These are phyloP conservation scores for Achlya hypogyna DNA, from an alignment of 352 stramenopile genomes.

Conservation along the genomic window DNA sequence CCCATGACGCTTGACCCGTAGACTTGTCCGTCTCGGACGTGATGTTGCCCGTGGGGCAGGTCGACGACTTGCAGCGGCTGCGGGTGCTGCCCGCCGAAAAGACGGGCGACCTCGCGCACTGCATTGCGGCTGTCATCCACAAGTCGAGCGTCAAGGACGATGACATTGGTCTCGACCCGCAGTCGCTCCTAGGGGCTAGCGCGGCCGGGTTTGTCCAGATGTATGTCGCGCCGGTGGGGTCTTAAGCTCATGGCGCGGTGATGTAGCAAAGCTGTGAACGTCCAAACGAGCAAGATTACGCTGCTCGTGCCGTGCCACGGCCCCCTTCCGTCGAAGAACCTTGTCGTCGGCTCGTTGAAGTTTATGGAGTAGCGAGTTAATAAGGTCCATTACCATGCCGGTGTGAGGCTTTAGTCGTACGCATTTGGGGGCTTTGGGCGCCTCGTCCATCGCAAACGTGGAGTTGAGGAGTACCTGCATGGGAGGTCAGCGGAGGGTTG, in stretches of 20 bases:
- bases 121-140: slow-evolving; percentile 60
- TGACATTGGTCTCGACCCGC: slow-evolving; percentile 34
- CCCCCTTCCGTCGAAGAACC: slow-evolving; percentile 62
- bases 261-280: slow-evolving; percentile 18
- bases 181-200: slow-evolving; percentile 41
- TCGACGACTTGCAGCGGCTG: slow-evolving; percentile 56
- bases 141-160: slow-evolving; percentile 21
- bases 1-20: not conserved
- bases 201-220: slow-evolving; percentile 78
- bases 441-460: no score
- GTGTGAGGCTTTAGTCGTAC: no score
- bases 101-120: slow-evolving; percentile 59
- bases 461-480: no score
- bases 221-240: slow-evolving; percentile 38
- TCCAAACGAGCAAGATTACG: slow-evolving; percentile 68
- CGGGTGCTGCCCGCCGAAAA: slow-evolving; percentile 65
- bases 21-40: slow-evolving; percentile 76
- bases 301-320: slow-evolving; percentile 76
- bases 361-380: slow-evolving; percentile 20
- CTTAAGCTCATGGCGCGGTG: not conserved
- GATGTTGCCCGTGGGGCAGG: slow-evolving; percentile 79
- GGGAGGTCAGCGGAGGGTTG: no score
- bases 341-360: slow-evolving; percentile 57
- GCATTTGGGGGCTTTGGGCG: no score
- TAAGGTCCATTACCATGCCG: no score